Base-by-base conservation (phyloP, 306 rosid species). In the Quercus cerris region DNA sequence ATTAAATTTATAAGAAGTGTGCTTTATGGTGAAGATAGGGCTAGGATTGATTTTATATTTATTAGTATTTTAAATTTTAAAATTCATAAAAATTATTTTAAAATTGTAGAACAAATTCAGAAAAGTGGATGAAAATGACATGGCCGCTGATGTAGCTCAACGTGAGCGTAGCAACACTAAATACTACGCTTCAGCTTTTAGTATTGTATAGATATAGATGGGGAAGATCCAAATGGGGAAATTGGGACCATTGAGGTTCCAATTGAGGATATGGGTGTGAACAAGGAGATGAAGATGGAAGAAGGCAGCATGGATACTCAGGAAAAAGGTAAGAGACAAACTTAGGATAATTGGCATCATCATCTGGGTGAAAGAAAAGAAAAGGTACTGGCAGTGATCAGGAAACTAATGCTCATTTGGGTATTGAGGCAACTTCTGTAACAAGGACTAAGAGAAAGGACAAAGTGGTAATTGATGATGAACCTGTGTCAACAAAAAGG, bases 211-310 rank as follows among this genome's bases (percentile, higher is more conserved):
- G 22, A 22, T 22, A 22, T 22, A 22, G 22, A 22, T 73, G 82
- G 58, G 46, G 73, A 51, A 70, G 84, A 73, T 13, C 38, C 22
- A 13, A 68, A 75, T 66, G 85, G 70, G 49, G 67, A 71, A 68
- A 33, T 56, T 63, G 84, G 58, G 74, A 76, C 81, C 7, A 10
- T 17, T 49, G 91, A 81, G 75, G 92, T 81, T 70, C 81, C 90
- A 0, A 74, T 85, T 71, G 83, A 19, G 4, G 93, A 81, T 69
- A 61, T 79, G 3, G 75, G 82, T 77, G 89, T 84, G 56, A 86
- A 67, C 63, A 62, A 81, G 35, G 87, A 86, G 38, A 35, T 35
- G 41, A 8, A 35, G 41, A 81, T 61, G 57, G 91, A 82, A 56
- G 71, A 44, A 18, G 84, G 8, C 8, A 35, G 41, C 41, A 35